Evolutionary conservation across 805 yeast species (phyloP), one percentile per base, ranked within the genome.

Genomic region (Starmerella tilneyi): DNA sequence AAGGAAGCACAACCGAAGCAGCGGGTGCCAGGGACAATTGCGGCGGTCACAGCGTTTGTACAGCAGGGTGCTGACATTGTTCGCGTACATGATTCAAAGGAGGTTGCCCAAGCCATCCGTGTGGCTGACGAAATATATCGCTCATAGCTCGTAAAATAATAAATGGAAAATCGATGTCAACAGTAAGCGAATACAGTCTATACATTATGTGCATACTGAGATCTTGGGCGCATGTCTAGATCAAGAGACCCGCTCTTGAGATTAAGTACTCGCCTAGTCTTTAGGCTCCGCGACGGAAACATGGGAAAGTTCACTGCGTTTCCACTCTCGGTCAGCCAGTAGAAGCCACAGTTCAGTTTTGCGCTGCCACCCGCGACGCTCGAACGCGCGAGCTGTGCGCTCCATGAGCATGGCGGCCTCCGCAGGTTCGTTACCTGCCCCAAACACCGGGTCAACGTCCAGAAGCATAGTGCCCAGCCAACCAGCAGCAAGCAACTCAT

Each of bases 71-170:
- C 84, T 0, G 89, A 86, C 59, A 77, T 92, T 17, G 83, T 89
- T 1, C 68, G 98, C 37, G 94, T 88, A 3, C 98, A 89, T 61
- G 94, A 89, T 60, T 83, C 80, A 29, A 68, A 64, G 49, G 80
- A 74, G 47, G 76, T 73, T 52, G 58, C 63, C 30, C 76, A 78
- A 51, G 74, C 72, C 11, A 62, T 76, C 17, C 62, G 67, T 21
- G 68, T 81, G 52, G 84, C 85, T 3, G 95, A 88, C 64, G 86
- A 88, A 0, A 68, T 84, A 28, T 81, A 81, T 57, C 72, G 20
- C 19, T 24, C 8, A 11, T 8, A 9, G 11, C 27, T 24, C 11
- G 11, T 24, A 9, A 24, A 9, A 8, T 11, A 9, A 24, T 24
- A 24, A 24, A 24, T 24, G n/a, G n/a, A n/a, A n/a, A n/a, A n/a